Base-by-base conservation (phyloP, 2,329 filamentous ascomycete species). In the Calonectria naviculata region DNA sequence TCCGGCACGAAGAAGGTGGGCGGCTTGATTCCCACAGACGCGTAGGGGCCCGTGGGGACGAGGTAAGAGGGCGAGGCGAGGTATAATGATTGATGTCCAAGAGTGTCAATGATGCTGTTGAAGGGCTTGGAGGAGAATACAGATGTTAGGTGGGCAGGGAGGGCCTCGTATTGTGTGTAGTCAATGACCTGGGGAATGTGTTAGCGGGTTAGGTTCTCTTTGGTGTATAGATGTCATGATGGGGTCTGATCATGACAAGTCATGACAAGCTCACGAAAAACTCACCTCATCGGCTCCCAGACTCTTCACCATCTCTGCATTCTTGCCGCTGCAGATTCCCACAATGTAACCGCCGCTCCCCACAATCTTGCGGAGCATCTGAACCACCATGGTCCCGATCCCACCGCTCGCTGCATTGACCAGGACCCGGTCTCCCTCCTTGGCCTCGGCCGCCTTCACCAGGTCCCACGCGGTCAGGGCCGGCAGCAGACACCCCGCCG, bases 351-450 rank as follows among this genome's bases (percentile, higher is more conserved):
- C 87, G 0, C 80, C 78, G 63, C 80, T 71, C 46, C 85, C 81
- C 71, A 87, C 81, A 74, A 80, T 71, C n/a, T 74, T 78, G 17
- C 80, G 80, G 52, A 77, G 80, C 80, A 87, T 83, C 78, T 89
- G 87, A 56, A 88, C 78, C 1, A 83, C 80, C 61, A 88, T 74
- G 24, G 83, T 82, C 15, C 87, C 87, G 7, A 89, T 85, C 15
- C 86, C 87, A 0, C 87, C 87, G 73, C 87, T 88, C 24, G 86
- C 88, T 4, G 86, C 87, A 72, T 88, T 87, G 5, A 89, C 80
- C 56, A 89, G 74, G 41, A 88, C 85, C 3, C 82, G 78, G 42
- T 84, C 79, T 0, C 86, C 83, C 29, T 74, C 73, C 74, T 82
- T 79, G 70, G 82, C 79, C 2, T 79, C 82, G 3, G 85, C 84